Percentiles rank a stretch among this genome's conserved stretches.
phyloP scores from a whole-genome alignment of 2,329 filamentous ascomycete genomes.

The Penicillium sp. region DNA sequence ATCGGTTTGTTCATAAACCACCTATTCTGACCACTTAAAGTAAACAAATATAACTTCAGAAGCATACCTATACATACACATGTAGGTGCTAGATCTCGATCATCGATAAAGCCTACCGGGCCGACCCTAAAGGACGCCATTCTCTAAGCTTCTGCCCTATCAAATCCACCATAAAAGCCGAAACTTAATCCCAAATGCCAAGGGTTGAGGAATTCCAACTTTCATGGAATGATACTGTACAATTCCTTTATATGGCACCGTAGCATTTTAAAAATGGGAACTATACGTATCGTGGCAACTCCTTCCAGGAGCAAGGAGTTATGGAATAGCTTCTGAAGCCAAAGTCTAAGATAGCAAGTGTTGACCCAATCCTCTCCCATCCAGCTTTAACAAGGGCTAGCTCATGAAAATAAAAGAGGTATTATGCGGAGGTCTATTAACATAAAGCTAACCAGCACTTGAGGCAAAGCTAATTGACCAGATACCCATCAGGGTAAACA shows the following conservation, averaged over 20 bases:
- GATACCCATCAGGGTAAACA: slow-evolving; percentile 17
- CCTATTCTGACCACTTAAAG: not conserved
- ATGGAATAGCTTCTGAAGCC: not conserved
- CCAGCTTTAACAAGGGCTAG: not conserved
- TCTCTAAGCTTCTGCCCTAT: not conserved
- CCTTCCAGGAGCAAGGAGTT: not conserved
- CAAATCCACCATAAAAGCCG: not conserved
- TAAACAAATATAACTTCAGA: not conserved
- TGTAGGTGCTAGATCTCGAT: not conserved
- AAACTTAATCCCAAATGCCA: not conserved
- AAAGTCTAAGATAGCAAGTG: too few relatives aligned
- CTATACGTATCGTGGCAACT: not conserved
- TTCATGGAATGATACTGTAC: slow-evolving; percentile 1
- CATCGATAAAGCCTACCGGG: not conserved
- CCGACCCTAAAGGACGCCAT: not conserved
- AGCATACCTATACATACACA: not conserved
- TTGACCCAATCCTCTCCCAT: not conserved
- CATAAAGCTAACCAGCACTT: not conserved
- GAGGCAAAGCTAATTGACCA: slow-evolving; percentile 4
- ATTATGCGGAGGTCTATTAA: not conserved
- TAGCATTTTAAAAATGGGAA: not conserved
- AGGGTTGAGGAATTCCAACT: not conserved
- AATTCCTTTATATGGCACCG: not conserved
- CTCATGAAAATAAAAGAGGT: not conserved
- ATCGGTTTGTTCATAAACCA: not conserved